phyloP scores from a whole-genome alignment of 2,329 filamentous ascomycete genomes.

The Chaetomium olivaceum region DNA sequence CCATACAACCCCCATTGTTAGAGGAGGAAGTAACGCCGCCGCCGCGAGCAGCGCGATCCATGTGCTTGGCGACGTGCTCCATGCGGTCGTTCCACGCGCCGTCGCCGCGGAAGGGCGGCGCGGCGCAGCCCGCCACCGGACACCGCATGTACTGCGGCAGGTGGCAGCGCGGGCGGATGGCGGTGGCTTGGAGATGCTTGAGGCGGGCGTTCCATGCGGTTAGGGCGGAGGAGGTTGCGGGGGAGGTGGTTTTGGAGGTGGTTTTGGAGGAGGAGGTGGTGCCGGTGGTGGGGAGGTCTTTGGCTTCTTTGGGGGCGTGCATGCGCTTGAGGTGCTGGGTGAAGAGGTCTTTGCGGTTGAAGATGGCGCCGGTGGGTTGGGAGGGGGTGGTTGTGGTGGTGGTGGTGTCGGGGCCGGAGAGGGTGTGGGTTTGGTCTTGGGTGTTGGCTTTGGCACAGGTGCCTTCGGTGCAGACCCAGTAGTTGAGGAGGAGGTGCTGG shows the following conservation, averaged over 20 bases:
- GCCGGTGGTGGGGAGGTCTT: slow-evolving; percentile 31
- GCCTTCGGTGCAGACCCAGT: slow-evolving; percentile 74
- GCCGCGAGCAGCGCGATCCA: slow-evolving; percentile 51
- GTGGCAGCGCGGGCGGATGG: slow-evolving; percentile 60
- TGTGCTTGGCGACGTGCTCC: slow-evolving; percentile 83
- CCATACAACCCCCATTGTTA: no score
- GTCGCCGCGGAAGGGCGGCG: slow-evolving; percentile 57
- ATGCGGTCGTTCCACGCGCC: slow-evolving; percentile 78
- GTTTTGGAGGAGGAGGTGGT: neutral
- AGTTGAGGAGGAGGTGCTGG: slow-evolving; percentile 73
- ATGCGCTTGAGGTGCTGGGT: slow-evolving; percentile 85
- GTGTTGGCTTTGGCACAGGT: slow-evolving; percentile 45
- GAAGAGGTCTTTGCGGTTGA: slow-evolving; percentile 92
- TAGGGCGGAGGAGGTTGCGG: neutral
- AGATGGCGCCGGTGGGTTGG: slow-evolving; percentile 54
- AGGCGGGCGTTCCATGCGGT: slow-evolving; percentile 54
- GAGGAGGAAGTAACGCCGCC: no score
- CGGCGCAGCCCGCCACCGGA: slow-evolving; percentile 60
- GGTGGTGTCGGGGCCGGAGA: slow-evolving; percentile 28
- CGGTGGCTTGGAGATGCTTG: slow-evolving; percentile 56
- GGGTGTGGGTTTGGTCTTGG: neutral
- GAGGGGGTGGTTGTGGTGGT: slow-evolving; percentile 25
- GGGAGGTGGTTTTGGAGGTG: slow-evolving; percentile 27
- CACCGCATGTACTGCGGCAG: slow-evolving; percentile 64
- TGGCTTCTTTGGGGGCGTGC: slow-evolving; percentile 61